These are phyloP conservation scores for Oryza australiensis DNA, from an alignment of 176 grass and related monocot genomes.

Conservation along the genomic window DNA sequence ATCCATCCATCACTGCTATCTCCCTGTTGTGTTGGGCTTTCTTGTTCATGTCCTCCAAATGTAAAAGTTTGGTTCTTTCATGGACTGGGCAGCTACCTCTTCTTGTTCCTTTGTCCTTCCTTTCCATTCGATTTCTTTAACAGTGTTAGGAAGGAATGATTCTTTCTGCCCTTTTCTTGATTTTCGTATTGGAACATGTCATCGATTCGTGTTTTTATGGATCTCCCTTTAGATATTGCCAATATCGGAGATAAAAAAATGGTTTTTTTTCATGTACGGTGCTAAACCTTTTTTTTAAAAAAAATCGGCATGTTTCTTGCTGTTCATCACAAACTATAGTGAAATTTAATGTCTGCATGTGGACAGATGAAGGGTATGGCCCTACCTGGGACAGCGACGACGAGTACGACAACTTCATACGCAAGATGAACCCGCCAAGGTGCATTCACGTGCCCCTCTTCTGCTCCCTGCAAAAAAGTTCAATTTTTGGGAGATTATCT, in stretches of 20 bases:
- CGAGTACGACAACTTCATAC: conserved; percentile 84
- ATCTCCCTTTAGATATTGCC: not conserved
- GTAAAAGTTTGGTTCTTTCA: not conserved
- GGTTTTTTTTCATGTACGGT: not conserved
- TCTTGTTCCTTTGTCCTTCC: not conserved
- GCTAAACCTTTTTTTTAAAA: not conserved
- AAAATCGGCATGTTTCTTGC: conserved; percentile 3
- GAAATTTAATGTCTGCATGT: conserved; percentile 46
- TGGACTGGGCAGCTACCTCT: not conserved
- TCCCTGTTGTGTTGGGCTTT: not conserved
- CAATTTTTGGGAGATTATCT: not conserved
- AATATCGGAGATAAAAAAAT: not conserved
- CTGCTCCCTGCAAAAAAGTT: not conserved
- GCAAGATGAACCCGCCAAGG: conserved; percentile 91
- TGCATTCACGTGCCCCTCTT: conserved; percentile 13
- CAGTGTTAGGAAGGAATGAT: not conserved
- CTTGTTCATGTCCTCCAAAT: not conserved
- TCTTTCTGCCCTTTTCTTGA: not conserved
- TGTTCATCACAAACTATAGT: not conserved
- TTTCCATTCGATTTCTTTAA: not conserved
- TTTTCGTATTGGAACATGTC: not conserved
- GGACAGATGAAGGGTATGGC: conserved; percentile 61
- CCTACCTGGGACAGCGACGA: conserved; percentile 80
- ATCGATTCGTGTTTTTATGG: not conserved
- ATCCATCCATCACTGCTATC: not conserved